These are phyloP conservation scores for Juglanconis juglandina DNA, from an alignment of 2,329 filamentous ascomycete species.

Conservation along the genomic window DNA sequence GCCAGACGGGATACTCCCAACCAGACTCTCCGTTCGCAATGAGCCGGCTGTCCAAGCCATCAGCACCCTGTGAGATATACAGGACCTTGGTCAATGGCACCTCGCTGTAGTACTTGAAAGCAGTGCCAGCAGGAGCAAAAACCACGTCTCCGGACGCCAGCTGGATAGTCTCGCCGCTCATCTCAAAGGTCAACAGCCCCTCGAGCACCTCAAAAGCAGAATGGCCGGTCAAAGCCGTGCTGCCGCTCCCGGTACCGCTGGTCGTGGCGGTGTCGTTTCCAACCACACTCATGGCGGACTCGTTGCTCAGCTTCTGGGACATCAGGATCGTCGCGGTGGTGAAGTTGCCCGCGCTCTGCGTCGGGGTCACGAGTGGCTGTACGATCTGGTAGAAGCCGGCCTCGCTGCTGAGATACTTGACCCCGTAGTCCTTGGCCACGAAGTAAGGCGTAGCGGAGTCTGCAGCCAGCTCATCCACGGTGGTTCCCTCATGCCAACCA, in stretches of 20 bases:
- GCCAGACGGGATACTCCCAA: slow-evolving; percentile 11
- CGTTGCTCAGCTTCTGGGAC: slow-evolving; percentile 7
- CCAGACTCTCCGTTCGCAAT: slow-evolving; percentile 7
- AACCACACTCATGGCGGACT: slow-evolving; percentile 2
- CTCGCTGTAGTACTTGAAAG: slow-evolving; percentile 15
- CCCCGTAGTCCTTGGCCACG: slow-evolving; percentile 43
- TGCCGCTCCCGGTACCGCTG: not conserved
- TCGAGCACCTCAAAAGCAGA: slow-evolving; percentile 19
- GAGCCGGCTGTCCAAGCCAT: slow-evolving; percentile 18
- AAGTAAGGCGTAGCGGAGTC: slow-evolving; percentile 35
- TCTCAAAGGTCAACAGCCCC: slow-evolving; percentile 16
- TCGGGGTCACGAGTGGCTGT: slow-evolving; percentile 38
- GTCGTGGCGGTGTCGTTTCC: not conserved
- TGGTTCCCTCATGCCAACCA: slow-evolving; percentile 34
- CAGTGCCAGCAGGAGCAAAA: slow-evolving; percentile 14
- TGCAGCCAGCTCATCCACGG: slow-evolving; percentile 30
- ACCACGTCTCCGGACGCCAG: slow-evolving; percentile 19
- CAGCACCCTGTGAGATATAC: slow-evolving; percentile 17
- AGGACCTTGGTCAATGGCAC: slow-evolving; percentile 21
- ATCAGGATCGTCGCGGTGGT: slow-evolving; percentile 42
- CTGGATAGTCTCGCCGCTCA: slow-evolving; percentile 14
- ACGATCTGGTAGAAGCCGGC: slow-evolving; percentile 39
- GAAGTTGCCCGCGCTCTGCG: slow-evolving; percentile 38
- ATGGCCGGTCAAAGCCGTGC: slow-evolving; percentile 4
- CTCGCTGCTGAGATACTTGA: slow-evolving; percentile 39